These are phyloP conservation scores for Ophiostoma himal-ulmi DNA, from an alignment of 2,329 filamentous ascomycete species.

Conservation along the genomic window DNA sequence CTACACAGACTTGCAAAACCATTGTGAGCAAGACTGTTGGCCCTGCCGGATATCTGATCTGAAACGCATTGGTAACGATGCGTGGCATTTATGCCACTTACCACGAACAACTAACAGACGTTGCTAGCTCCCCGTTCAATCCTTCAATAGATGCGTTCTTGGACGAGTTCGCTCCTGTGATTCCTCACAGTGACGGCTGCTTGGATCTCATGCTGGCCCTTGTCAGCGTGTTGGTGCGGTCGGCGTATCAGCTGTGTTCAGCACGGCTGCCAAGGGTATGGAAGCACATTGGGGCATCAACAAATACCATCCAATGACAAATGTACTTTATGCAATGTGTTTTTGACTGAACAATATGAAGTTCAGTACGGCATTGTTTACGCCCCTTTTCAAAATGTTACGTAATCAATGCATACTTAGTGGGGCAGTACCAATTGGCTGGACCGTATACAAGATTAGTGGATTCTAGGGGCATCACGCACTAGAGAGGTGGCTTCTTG, in stretches of 20 bases:
- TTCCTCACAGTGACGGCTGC: neutral
- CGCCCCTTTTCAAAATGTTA: neutral
- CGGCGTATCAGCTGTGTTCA: neutral
- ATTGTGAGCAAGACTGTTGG: neutral
- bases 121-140: neutral
- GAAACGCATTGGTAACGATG: neutral
- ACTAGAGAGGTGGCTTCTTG: conserved; percentile 9
- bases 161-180: neutral
- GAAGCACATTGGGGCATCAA: neutral
- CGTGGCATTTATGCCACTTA: neutral
- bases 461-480: neutral
- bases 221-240: neutral
- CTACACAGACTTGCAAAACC: neutral
- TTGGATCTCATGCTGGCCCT: too few relatives aligned
- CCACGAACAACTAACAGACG: neutral
- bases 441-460: neutral
- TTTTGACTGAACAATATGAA: too few relatives aligned
- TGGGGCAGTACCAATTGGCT: neutral
- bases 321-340: too few relatives aligned
- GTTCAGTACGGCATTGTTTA: neutral
- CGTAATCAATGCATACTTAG: neutral
- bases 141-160: neutral
- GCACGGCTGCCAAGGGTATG: neutral
- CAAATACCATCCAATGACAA: neutral
- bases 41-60: neutral